Evolutionary conservation across 2,329 filamentous ascomycete genomes (phyloP).

Genomic region (Claviceps capensis): DNA sequence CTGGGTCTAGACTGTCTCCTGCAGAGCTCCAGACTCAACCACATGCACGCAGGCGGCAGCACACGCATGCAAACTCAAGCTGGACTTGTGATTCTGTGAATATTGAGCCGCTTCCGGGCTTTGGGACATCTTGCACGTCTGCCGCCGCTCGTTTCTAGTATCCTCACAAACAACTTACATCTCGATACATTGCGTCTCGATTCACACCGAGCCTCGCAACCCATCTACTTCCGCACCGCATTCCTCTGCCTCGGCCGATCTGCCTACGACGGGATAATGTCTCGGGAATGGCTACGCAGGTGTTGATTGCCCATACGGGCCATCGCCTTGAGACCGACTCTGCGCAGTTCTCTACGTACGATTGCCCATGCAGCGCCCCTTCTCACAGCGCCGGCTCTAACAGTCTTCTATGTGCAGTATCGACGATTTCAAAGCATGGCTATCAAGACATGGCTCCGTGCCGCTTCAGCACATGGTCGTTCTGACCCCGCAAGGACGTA

Average conservation of each 20-base stretch:
- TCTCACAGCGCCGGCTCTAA: neutral
- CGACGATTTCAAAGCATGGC: conserved; percentile 74
- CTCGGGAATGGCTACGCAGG: conserved; percentile 69
- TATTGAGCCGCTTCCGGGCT: neutral
- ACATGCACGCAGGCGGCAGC: neutral
- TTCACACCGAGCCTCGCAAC: neutral
- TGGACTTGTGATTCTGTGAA: neutral
- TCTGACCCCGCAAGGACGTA: conserved; percentile 72
- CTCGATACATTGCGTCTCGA: neutral
- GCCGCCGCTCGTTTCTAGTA: neutral
- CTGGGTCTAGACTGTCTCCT: neutral
- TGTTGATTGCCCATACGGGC: conserved; percentile 88
- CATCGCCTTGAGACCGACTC: conserved; percentile 71
- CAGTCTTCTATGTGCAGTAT: conserved; percentile 36
- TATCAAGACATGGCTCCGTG: conserved; percentile 61
- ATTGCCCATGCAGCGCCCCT: neutral
- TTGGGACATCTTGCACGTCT: neutral
- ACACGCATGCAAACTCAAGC: neutral
- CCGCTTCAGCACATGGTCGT: conserved; percentile 69
- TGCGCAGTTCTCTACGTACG: conserved; percentile 60
- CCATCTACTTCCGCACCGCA: neutral
- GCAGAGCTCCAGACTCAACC: no score
- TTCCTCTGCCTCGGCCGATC: conserved; percentile 5
- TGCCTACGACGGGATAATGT: conserved; percentile 29
- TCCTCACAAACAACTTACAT: neutral